Evolutionary conservation across 208 protist genomes (phyloP).

Genomic region (Trypanosoma cruzi): DNA sequence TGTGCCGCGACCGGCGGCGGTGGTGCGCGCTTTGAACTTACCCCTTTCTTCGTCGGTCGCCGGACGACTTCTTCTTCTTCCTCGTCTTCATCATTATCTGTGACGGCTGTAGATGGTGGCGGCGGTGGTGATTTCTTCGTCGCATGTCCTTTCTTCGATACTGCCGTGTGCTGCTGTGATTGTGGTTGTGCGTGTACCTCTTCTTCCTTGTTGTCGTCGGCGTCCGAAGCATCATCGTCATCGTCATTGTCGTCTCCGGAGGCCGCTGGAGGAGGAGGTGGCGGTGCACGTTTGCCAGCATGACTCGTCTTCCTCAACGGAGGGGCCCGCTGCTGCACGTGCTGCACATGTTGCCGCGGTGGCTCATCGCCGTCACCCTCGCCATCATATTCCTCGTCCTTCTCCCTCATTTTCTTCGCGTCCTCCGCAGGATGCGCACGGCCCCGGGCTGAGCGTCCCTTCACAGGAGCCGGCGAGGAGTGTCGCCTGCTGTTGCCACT

Average conservation of each 20-base stretch:
- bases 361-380: not conserved
- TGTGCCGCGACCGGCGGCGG: not conserved
- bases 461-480: not conserved
- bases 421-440: not conserved
- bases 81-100: conserved; percentile 15
- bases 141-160: conserved; percentile 24
- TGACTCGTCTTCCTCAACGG: not conserved
- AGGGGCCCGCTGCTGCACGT: not conserved
- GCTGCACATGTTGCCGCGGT: not conserved
- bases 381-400: too few relatives aligned
- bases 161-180: conserved; percentile 11
- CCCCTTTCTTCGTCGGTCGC: conserved; percentile 10
- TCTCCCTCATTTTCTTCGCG: not conserved
- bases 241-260: conserved; percentile 18
- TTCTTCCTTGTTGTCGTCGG: conserved; percentile 17
- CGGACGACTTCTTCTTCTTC: conserved; percentile 12
- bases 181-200: not conserved
- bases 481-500: conserved; percentile 7
- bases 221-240: conserved; percentile 12
- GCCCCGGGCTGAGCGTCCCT: conserved; percentile 3
- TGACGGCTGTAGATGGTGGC: conserved; percentile 1
- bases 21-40: not conserved
- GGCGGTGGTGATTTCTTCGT: conserved; percentile 12
- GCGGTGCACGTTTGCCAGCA: not conserved
- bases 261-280: conserved; percentile 10